Base-by-base conservation (phyloP, 345 rosid genomes). In the Eucalyptus regnans region DNA sequence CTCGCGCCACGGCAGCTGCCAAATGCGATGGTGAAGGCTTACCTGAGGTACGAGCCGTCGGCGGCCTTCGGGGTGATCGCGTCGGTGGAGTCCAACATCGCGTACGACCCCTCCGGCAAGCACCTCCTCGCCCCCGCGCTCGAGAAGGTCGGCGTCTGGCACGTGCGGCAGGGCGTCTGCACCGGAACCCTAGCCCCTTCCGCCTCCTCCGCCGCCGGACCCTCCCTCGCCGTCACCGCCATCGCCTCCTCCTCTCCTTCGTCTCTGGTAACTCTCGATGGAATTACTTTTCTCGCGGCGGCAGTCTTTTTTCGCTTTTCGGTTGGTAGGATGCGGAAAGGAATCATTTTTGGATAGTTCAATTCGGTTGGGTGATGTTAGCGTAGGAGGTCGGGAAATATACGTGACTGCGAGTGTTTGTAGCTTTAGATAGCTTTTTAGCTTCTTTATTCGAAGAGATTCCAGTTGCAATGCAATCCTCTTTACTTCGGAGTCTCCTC, bases 141-240 rank as follows among this genome's bases (percentile, higher is more conserved):
- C 81, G 99, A 98, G 93, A 95, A 94, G 66, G 91, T 98, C 62
- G 97, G 96, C 5, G 94, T 97, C 86, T 98, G 99, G 99, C 98
- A 98, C 86, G 97, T 95, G 68, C 98, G 99, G 2, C 97, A 95
- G 94, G 99, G 98, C 88, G 88, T 96, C 88, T 95, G 98, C 95
- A 89, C 90, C 89, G 94, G 91, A 92, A 91, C 95, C 91, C 94
- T 97, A 60, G 48, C 87, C n/a, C 96, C 97, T 90, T 89, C 96
- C 52, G 43, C 94, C 56, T 92, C 95, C 90, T 92, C 96, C 37
- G 95, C 94, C 23, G 92, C 94, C 29, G 92, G 94, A 18, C 92
- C 91, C 17, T 91, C 93, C 22, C 91, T 91, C 41, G 93, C 94
- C 48, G 94, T 93, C 89, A 93, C 94, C 27, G 86, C 90, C 76